Conservation (phyloP, 495 filamentous ascomycete species). For the Neurospora terricola region DNA sequence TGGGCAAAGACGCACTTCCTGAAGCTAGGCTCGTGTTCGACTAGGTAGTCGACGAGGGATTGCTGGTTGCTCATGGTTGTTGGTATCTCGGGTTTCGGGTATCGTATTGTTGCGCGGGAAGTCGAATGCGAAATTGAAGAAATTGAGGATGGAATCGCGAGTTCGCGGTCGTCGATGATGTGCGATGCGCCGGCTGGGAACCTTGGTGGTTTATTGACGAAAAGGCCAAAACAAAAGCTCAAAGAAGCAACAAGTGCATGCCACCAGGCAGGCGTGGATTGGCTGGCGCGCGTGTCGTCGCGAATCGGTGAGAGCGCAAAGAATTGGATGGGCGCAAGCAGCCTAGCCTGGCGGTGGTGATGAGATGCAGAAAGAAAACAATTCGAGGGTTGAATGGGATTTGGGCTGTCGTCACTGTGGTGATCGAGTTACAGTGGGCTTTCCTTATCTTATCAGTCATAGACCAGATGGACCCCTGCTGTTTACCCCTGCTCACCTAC, state of each 20-base stretch:
- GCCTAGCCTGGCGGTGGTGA: not conserved
- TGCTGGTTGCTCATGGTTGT: constrained; percentile 22
- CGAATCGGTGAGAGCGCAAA: not conserved
- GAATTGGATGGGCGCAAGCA: not conserved
- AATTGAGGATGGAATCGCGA: not conserved
- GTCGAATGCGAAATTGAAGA: not conserved
- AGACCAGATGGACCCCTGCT: no score
- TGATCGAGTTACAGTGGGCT: not conserved
- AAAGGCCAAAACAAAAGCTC: not conserved
- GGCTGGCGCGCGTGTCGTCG: not conserved
- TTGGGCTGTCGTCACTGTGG: not conserved
- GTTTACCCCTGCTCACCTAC: no score
- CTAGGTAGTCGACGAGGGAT: constrained; percentile 34
- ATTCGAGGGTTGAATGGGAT: not conserved
- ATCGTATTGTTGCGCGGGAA: not conserved
- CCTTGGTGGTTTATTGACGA: not conserved
- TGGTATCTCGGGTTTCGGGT: no score
- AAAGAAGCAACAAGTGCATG: not conserved
- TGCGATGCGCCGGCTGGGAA: not conserved
- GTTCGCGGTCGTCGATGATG: not conserved
- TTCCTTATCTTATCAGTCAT: no score
- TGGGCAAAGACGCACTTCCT: constrained; percentile 23
- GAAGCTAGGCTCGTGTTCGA: constrained; percentile 35
- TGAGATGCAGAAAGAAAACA: not conserved
- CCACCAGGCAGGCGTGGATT: not conserved